Percentiles rank a stretch among this genome's conserved stretches.
phyloP scores from a whole-genome alignment of 1,284 basidiomycete species.

The Gymnopus androsaceus region DNA sequence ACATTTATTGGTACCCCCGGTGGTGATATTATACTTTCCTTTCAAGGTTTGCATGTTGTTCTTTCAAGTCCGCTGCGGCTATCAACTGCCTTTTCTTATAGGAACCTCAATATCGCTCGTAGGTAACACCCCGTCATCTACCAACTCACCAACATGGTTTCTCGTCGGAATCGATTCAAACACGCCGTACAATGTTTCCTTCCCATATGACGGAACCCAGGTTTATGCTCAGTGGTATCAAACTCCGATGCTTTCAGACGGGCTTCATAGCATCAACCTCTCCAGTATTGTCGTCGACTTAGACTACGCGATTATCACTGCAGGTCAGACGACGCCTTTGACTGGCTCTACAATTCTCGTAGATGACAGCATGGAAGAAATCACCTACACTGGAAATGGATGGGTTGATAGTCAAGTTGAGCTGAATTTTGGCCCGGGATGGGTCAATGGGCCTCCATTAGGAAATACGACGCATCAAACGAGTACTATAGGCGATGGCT shows the following conservation, averaged over 20 bases:
- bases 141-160: conserved; percentile 2
- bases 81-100: background rate
- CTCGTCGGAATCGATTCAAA: background rate
- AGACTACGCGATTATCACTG: conserved; percentile 6
- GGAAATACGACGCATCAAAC: conserved; percentile 7
- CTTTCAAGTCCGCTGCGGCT: background rate
- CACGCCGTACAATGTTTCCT: background rate
- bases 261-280: background rate
- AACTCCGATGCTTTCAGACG: conserved; percentile 1
- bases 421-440: background rate
- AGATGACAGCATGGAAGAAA: background rate
- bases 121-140: conserved; percentile 1
- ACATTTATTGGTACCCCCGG: background rate
- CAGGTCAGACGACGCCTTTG: conserved; percentile 5
- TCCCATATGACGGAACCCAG: conserved; percentile 1
- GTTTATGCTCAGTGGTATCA: conserved; percentile 10
- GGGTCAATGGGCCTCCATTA: background rate
- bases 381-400: background rate
- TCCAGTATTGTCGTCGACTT: conserved; percentile 3
- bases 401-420: background rate
- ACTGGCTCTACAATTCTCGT: conserved; percentile 5
- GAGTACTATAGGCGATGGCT: background rate
- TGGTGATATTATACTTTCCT: background rate
- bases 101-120: conserved; percentile 1
- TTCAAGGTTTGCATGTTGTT: conserved; percentile 1